Evolutionary conservation across 176 grass and related monocot species (phyloP), one percentile per base, ranked within the genome.

Genomic region (Cenchrus purpureus): DNA sequence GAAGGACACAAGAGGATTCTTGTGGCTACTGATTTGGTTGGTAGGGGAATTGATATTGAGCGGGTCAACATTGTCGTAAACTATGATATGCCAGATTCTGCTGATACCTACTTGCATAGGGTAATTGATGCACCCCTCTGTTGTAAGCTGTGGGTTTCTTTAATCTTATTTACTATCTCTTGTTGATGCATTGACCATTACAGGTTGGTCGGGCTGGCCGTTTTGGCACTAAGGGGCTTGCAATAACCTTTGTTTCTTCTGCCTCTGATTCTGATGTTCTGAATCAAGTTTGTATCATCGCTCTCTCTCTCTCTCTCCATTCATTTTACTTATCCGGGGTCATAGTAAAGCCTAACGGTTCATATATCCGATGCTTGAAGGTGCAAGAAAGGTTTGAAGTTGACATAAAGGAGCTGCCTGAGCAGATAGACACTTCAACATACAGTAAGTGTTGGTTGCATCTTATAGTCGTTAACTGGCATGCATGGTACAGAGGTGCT

Each of bases 361-460:
- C 0, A 44, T 49, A 12, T 65, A 4, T 65, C 6, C 85, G 25
- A 54, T 74, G 15, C 49, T 54, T 32, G 4, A 66, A 98, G 97
- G 94, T 99, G 32, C 94, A 99, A 89, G 97, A 99, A 82, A 96
- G 97, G 90, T 99, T 99, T 59, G 97, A 99, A 82, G 97, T 99
- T 1, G 97, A 99, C 84, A 99, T 99, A 55, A 99, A 99, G 79
- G 90, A 85, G 76, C 86, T 99, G 78, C 97, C 97, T 10, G 97
- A 96, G 73, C 93, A 99, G 82, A 92, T 99, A 6, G 97, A 96
- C 51, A 99, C 91, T 44, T 94, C 97, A 11, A 99, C 94, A 46
- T 99, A 99, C 76, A 99, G 97, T 99, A 94, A 99, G 97, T 90
- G 32, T 73, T 51, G 70, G 32, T 73, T 51, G 70, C 53, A 54